A percentile compares a stretch with the other conserved stretches of the same genome.
These are phyloP conservation scores for Sugiyamaella marilandica DNA, from an alignment of 805 yeast genomes.

Conservation along the genomic window DNA sequence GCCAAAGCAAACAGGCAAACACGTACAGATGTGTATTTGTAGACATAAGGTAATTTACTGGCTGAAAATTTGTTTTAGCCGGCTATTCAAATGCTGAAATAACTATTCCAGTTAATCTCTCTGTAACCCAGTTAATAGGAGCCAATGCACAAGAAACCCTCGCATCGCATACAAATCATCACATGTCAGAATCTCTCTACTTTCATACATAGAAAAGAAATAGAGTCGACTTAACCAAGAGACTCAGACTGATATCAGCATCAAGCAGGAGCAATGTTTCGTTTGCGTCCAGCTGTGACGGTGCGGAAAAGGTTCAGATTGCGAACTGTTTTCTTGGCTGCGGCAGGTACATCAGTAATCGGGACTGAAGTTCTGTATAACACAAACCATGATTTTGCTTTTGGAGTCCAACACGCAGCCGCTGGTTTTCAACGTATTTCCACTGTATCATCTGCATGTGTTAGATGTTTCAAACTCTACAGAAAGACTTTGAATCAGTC, in stretches of 20 bases:
- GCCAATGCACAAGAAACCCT: too few relatives aligned
- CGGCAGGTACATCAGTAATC: conserved; percentile 1
- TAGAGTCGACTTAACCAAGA: too few relatives aligned
- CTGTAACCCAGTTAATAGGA: too few relatives aligned
- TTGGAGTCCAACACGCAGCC: conserved; percentile 20
- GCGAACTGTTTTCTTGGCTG: background rate
- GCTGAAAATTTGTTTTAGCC: too few relatives aligned
- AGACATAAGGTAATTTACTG: too few relatives aligned
- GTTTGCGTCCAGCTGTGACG: background rate
- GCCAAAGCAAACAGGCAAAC: too few relatives aligned
- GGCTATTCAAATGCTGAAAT: too few relatives aligned
- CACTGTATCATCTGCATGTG: conserved; percentile 48
- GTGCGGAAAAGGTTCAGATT: background rate
- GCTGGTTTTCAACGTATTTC: conserved; percentile 27
- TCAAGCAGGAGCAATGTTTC: background rate
- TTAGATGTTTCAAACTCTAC: conserved; percentile 69
- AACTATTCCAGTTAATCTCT: too few relatives aligned
- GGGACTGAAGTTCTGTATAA: conserved; percentile 17
- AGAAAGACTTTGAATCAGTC: conserved; percentile 46
- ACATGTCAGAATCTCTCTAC: too few relatives aligned
- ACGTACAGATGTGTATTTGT: too few relatives aligned
- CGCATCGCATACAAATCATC: too few relatives aligned
- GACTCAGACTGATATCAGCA: background rate
- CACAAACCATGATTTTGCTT: conserved; percentile 22
- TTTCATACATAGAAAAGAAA: too few relatives aligned